Evolutionary conservation across 2,329 filamentous ascomycete species (phyloP).

Genomic region (Daldinia sp.): DNA sequence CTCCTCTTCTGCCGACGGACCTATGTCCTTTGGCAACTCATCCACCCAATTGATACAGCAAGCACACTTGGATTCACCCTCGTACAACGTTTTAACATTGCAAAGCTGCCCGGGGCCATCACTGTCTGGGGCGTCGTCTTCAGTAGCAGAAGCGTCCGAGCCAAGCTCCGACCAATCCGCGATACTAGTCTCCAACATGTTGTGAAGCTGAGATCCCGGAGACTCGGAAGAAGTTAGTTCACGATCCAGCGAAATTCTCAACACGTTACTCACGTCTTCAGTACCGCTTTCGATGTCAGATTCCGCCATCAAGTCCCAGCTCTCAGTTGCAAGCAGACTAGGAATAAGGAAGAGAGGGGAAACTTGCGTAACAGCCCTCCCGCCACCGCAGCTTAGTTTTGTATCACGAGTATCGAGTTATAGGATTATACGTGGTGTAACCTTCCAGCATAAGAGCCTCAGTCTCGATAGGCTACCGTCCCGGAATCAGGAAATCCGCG

Average conservation of each 20-base stretch:
- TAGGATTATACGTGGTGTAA: neutral
- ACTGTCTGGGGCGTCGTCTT: constrained; percentile 2
- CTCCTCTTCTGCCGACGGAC: constrained; percentile 23
- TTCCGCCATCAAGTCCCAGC: neutral
- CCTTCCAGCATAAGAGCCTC: constrained; percentile 16
- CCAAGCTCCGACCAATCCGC: constrained; percentile 18
- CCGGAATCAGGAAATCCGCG: neutral
- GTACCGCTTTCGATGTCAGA: constrained; percentile 3
- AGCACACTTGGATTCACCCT: constrained; percentile 41
- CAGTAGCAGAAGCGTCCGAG: constrained; percentile 16
- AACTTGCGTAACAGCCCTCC: neutral
- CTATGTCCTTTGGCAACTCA: constrained; percentile 36
- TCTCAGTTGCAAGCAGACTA: neutral
- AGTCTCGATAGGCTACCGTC: neutral
- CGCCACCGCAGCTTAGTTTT: neutral
- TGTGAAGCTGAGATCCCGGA: constrained; percentile 1
- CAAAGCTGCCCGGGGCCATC: constrained; percentile 16
- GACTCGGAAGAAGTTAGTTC: neutral
- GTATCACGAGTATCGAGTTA: neutral
- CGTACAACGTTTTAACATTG: constrained; percentile 37
- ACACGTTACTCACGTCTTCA: constrained; percentile 9
- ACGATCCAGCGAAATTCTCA: neutral
- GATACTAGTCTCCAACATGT: constrained; percentile 7
- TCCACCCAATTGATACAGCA: constrained; percentile 46
- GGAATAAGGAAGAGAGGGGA: neutral